Evolutionary conservation across 768 basidiomycete species (phyloP).

Genomic region (Tricholoma bakamatsutake): DNA sequence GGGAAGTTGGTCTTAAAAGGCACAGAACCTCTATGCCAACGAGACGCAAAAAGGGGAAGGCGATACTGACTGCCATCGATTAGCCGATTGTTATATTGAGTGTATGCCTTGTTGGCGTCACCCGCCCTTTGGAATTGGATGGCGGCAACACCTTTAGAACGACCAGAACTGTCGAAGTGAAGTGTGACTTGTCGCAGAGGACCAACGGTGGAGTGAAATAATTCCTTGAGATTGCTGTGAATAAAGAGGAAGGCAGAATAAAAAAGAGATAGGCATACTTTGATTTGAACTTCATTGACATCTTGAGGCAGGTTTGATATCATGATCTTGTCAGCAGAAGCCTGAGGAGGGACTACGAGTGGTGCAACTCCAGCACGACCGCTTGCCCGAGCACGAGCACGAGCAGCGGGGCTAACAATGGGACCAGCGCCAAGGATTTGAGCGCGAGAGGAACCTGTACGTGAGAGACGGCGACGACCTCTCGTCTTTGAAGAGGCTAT

Average conservation of each 20-base stretch:
- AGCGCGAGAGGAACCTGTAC: slow-evolving; percentile 42
- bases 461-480: slow-evolving; percentile 36
- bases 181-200: slow-evolving; percentile 80
- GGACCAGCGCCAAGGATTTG: slow-evolving; percentile 54
- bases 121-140: slow-evolving; percentile 83
- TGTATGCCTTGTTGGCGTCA: slow-evolving; percentile 87
- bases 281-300: slow-evolving; percentile 90
- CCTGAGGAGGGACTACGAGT: slow-evolving; percentile 21
- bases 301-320: slow-evolving; percentile 91
- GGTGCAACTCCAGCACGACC: slow-evolving; percentile 35
- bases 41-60: slow-evolving; percentile 39
- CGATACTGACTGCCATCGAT: slow-evolving; percentile 99
- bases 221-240: slow-evolving; percentile 52
- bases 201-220: slow-evolving; percentile 88
- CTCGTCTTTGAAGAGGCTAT: slow-evolving; percentile 54
- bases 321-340: slow-evolving; percentile 83
- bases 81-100: slow-evolving; percentile 95
- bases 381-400: slow-evolving; percentile 45
- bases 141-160: slow-evolving; percentile 86
- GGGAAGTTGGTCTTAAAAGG: slow-evolving; percentile 26
- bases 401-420: slow-evolving; percentile 40
- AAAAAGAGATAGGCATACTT: slow-evolving; percentile 46
- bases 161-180: slow-evolving; percentile 77
- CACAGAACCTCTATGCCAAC: slow-evolving; percentile 17
- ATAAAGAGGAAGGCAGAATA: background rate